These are phyloP conservation scores for Sanghuangporus sanghuang DNA, from an alignment of 1,284 basidiomycete genomes.

Conservation along the genomic window DNA sequence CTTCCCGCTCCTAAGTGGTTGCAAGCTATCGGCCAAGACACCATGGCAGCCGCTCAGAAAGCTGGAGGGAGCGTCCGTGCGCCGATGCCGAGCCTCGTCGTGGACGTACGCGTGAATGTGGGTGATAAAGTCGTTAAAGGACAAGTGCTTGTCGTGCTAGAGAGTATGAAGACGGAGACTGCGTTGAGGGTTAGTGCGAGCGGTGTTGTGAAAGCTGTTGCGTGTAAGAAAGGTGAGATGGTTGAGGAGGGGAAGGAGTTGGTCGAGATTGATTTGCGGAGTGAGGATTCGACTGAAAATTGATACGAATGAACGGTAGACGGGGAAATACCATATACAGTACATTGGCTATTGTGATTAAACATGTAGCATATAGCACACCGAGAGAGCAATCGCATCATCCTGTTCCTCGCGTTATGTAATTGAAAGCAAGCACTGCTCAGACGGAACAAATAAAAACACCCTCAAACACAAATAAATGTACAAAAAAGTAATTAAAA, in stretches of 20 bases:
- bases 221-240: constrained; percentile 80
- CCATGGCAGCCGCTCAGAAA: constrained; percentile 45
- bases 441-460: background rate
- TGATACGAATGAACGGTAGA: background rate
- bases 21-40: constrained; percentile 48
- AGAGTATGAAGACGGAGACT: constrained; percentile 97
- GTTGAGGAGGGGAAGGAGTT: constrained; percentile 83
- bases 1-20: constrained; percentile 65
- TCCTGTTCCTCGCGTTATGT: background rate
- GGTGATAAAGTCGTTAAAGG: constrained; percentile 80
- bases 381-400: background rate
- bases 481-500: background rate
- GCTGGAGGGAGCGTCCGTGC: constrained; percentile 34
- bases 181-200: constrained; percentile 66
- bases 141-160: constrained; percentile 77
- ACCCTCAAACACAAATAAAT: no score
- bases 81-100: constrained; percentile 88
- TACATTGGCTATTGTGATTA: background rate
- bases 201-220: constrained; percentile 67
- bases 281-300: background rate
- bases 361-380: background rate
- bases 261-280: constrained; percentile 53
- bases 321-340: no score
- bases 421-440: background rate
- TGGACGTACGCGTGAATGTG: constrained; percentile 74